Base-by-base conservation (phyloP, 306 rosid genomes). In the Nissolia schottii region DNA sequence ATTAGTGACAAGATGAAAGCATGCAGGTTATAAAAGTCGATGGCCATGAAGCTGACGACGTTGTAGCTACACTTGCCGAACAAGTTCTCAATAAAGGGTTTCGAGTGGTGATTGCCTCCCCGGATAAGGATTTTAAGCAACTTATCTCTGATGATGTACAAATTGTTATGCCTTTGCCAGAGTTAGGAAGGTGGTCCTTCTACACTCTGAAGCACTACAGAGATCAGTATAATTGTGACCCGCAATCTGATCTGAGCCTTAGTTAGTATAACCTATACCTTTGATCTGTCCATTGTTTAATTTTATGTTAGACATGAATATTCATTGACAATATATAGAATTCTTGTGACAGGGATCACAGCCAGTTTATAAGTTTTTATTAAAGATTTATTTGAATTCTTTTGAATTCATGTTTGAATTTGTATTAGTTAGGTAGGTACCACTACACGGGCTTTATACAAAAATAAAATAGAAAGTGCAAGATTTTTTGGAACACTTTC, bases 61-160 rank as follows among this genome's bases (percentile, higher is more conserved):
- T 91, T 79, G 88, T 94, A 29, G 97, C 98, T 28, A 87, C 97
- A 77, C 92, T 94, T 45, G 85, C 70, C 22, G 91, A 72, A 71
- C 90, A 91, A 84, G 97, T 78, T 84, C 80, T 90, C 53, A 79
- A 40, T 45, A 75, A 77, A 76, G 92, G 90, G 64, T 79, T 82
- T 56, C 79, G 50, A 23, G 95, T 85, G 68, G 97, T 87, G 34
- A 86, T 94, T 70, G 97, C 95, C 32, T 94, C 98, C n/a, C 97
- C 97, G 22, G 98, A 94, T 84, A 91, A 94, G 77, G 97, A 94
- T 86, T 94, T 94, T 79, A 91, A 91, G 85, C 97, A 94, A 74
- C 85, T 94, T 83, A 89, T 94, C 67, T 91, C 96, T 31, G 94
- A 94, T n/a, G 86, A 87, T 81, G 96, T 91, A 51, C 95, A 91